Base-by-base conservation (phyloP, 1,139 yeast species). In the Taphrina flavorubra region DNA sequence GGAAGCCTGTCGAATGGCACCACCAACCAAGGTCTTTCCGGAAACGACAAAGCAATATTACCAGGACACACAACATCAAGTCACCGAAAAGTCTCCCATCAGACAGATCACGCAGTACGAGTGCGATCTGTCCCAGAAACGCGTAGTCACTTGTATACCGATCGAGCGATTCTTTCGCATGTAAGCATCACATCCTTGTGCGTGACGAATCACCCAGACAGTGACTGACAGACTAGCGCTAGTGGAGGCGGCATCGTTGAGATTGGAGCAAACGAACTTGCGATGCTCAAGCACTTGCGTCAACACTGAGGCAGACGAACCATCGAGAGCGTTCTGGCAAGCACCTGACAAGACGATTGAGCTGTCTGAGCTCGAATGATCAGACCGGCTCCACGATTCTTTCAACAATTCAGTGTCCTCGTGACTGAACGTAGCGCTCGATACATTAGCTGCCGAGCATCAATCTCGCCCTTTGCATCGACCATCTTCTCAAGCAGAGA, bases 21-120 rank as follows among this genome's bases (percentile, higher is more conserved):
- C 67, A 11, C 67, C 67, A 6, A 63, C 67, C 34, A 63, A 63
- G 16, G 67, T 63, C 61, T 63, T 63, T 47, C 67, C 67, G 18
- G 67, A 63, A 61, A 63, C 67, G 6, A 57, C 59, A 20, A 63
- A 63, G 61, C 55, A 56, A 36, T 63, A 63, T 47, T 63, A 55
- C 61, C 51, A 46, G n/a, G 55, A 63, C 18, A 34, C 60, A 16
- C 37, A 18, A 6, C 67, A 63, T 42, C 67, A 63, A 36, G 61
- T 63, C 56, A 31, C 16, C 46, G 53, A 36, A 31, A 44, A 46
- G 56, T 63, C 67, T 10, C 61, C 67, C 6, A 37, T 63, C 39
- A 31, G 39, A 20, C 67, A 63, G 47, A 63, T 63, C 37, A 63
- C 67, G 20, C 67, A 63, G 40, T 63, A 63, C 61, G 61, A 63